phyloP scores from a whole-genome alignment of 805 yeast species.

The Spathaspora arborariae region DNA sequence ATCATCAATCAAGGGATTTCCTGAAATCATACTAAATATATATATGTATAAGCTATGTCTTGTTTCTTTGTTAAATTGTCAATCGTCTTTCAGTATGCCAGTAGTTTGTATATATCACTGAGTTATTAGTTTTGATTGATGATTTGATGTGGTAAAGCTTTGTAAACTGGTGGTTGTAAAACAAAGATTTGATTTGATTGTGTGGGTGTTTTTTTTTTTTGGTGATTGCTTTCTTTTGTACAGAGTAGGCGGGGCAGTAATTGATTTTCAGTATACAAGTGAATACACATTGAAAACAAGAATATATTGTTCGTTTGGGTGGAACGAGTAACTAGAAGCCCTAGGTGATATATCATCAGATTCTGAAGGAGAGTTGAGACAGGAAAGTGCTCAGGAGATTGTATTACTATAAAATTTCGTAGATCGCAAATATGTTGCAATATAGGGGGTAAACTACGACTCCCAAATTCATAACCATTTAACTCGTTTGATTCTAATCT shows the following conservation, averaged over 20 bases:
- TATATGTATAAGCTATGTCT: background rate
- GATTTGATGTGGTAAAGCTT: background rate
- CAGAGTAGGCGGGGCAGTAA: background rate
- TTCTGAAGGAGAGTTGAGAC: no score
- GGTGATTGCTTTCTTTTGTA: background rate
- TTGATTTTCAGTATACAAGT: background rate
- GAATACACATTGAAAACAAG: no score
- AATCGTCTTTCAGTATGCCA: background rate
- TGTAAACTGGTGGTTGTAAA: background rate
- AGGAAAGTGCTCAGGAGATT: no score
- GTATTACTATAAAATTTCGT: background rate
- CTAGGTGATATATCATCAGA: no score
- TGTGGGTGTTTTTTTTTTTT: background rate
- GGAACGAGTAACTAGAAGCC: no score
- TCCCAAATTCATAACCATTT: no score
- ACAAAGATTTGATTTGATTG: background rate
- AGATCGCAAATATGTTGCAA: background rate
- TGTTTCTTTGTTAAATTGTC: background rate
- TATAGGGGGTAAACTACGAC: no score
- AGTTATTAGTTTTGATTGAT: no score
- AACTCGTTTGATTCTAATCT: no score
- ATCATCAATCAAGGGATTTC: constrained; percentile 1
- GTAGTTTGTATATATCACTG: background rate
- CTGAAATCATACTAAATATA: constrained; percentile 4
- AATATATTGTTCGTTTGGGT: no score